Base-by-base conservation (phyloP, 306 rosid species). In the Begonia fuchsioides region DNA sequence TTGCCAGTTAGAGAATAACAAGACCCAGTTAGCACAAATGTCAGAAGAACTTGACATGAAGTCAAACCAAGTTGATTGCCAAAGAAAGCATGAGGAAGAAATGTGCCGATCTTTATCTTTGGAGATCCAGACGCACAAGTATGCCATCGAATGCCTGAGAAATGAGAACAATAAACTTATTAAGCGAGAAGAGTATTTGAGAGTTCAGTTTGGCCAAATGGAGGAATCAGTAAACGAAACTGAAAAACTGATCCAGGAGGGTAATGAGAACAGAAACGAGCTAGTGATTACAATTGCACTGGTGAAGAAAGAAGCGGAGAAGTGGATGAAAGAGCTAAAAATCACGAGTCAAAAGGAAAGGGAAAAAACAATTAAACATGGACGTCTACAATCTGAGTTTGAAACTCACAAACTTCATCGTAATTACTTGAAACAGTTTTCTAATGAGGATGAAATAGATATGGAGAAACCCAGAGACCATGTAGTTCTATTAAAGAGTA, bases 221-320 rank as follows among this genome's bases (percentile, higher is more conserved):
- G 72, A 57, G 83, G 74, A 53, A 40, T 71, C 84, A 51, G 46
- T 71, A 6, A 56, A 68, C 60, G 78, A 90, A 68, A 72, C 53
- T 49, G 90, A 81, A 70, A 41, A 32, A 50, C 54, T 67, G 55
- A 19, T 74, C 46, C 76, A 55, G 54, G 71, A 59, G 63, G 76
- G 75, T 66, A 62, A 53, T 50, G 68, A 9, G 13, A 76, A 83
- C 62, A 78, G 82, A 74, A 70, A 63, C 47, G 84, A 83, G 70
- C 69, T 78, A 39, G 54, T 66, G 60, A 64, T 47, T 41, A 63
- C 74, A 39, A 70, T 74, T 68, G 75, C 70, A 40, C 53, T 50
- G 56, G 44, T 81, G 58, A 70, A 68, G 82, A 74, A 72, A 68
- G 93, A 81, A 63, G 71, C 68, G 10, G 82, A 78, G 17, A 38